A percentile compares a stretch with the other conserved stretches of the same genome.
These are phyloP conservation scores for Aspergillus pseudoviridinutans DNA, from an alignment of 2,329 filamentous ascomycete species.

Conservation along the genomic window DNA sequence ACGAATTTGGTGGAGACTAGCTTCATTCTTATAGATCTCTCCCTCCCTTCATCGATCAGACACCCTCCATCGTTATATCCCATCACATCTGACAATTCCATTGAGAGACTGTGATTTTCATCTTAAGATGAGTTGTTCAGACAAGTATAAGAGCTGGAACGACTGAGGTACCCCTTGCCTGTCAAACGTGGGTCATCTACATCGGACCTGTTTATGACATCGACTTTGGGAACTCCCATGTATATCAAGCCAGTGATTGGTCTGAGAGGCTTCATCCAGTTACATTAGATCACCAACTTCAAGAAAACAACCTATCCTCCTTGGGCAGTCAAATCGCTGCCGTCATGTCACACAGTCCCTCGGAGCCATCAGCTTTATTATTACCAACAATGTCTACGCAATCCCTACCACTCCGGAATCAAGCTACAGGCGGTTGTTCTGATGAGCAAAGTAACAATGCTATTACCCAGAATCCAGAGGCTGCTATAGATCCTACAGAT, in stretches of 20 bases:
- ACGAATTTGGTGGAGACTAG: not conserved
- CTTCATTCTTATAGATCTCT: not conserved
- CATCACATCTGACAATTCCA: not conserved
- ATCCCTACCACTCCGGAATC: not conserved
- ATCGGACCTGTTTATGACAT: not conserved
- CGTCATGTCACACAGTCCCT: not conserved
- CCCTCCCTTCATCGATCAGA: not conserved
- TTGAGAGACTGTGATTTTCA: not conserved
- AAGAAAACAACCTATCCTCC: not conserved
- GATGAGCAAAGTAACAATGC: not conserved
- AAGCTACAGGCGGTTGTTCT: not conserved
- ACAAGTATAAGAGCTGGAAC: not conserved
- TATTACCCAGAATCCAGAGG: not conserved
- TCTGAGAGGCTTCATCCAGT: not conserved
- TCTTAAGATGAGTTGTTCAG: not conserved
- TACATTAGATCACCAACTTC: not conserved
- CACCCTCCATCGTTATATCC: not conserved
- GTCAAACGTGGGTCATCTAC: not conserved
- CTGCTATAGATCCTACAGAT: slow-evolving; percentile 1
- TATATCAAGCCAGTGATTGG: not conserved
- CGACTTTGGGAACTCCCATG: not conserved
- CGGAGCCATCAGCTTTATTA: not conserved
- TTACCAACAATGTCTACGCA: not conserved
- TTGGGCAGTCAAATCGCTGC: not conserved
- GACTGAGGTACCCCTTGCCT: not conserved